Conservation (phyloP, 192 early-diverging fungal species). For the Funneliformis mosseae region DNA sequence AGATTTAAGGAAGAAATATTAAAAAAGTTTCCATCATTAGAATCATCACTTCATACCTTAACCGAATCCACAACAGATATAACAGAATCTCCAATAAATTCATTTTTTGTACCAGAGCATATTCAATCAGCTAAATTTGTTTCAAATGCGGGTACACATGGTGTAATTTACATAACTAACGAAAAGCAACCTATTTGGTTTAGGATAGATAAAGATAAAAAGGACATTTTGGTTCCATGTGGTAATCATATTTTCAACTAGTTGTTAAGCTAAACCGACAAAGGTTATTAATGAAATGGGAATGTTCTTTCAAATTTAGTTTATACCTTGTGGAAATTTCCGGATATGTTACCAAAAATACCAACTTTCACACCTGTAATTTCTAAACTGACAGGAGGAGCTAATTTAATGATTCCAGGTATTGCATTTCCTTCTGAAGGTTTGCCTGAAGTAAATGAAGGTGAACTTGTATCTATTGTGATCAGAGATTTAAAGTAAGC, state of each 20-base stretch:
- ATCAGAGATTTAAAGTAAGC: constrained; percentile 54
- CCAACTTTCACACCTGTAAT: constrained; percentile 72
- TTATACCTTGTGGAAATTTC: constrained; percentile 78
- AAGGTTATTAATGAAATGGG: no score
- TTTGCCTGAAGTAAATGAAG: constrained; percentile 51
- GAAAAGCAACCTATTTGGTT: constrained; percentile 70
- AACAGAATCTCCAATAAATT: constrained; percentile 40
- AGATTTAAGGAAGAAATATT: constrained; percentile 66
- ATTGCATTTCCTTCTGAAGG: constrained; percentile 52
- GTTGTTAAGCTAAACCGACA: not conserved
- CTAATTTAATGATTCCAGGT: constrained; percentile 82
- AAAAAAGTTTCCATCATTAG: constrained; percentile 50
- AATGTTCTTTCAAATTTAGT: constrained; percentile 43
- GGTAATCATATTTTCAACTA: constrained; percentile 41
- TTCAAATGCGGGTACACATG: constrained; percentile 64
- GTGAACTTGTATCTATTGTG: constrained; percentile 57
- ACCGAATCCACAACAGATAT: constrained; percentile 22
- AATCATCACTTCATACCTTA: constrained; percentile 31
- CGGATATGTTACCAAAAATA: constrained; percentile 63
- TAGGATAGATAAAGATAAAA: constrained; percentile 49
- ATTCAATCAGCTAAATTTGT: constrained; percentile 68
- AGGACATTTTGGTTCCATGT: constrained; percentile 61
- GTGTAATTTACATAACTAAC: constrained; percentile 62
- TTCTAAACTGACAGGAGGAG: constrained; percentile 74
- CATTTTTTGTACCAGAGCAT: constrained; percentile 53